Conservation (phyloP, 108 stramenopile genomes). For the Schizochytrium sp. region DNA sequence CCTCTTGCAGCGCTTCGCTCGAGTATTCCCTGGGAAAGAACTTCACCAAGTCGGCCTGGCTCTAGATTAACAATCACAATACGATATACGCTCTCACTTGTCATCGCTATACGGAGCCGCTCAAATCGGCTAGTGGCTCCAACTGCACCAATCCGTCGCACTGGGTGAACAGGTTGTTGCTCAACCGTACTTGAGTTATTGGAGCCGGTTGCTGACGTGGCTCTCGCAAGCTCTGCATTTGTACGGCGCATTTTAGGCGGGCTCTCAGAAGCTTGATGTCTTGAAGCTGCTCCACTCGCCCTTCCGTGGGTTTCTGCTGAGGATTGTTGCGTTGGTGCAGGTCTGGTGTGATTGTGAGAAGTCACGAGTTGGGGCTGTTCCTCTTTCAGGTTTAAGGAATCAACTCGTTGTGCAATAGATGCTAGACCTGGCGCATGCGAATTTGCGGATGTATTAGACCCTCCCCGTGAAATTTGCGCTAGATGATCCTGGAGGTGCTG, state of each 20-base stretch:
- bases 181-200: neutral
- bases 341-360: neutral
- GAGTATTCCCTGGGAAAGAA: neutral
- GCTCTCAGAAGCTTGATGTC: neutral
- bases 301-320: neutral
- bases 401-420: conserved; percentile 6
- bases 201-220: neutral
- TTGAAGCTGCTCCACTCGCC: neutral
- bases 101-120: neutral
- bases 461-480: neutral
- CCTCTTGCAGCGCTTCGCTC: conserved; percentile 62
- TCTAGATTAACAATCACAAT: conserved; percentile 5
- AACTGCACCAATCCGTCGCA: neutral
- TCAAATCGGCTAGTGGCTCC: neutral
- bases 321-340: neutral
- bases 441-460: neutral
- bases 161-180: neutral
- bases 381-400: neutral
- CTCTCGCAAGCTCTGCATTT: neutral
- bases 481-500: neutral
- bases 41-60: neutral
- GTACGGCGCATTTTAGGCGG: neutral
- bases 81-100: conserved; percentile 19
- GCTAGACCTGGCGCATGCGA: neutral
- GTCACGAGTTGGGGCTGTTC: neutral